Conservation (phyloP, 2,329 filamentous ascomycete genomes). For the Leptosphaerulina australis region DNA sequence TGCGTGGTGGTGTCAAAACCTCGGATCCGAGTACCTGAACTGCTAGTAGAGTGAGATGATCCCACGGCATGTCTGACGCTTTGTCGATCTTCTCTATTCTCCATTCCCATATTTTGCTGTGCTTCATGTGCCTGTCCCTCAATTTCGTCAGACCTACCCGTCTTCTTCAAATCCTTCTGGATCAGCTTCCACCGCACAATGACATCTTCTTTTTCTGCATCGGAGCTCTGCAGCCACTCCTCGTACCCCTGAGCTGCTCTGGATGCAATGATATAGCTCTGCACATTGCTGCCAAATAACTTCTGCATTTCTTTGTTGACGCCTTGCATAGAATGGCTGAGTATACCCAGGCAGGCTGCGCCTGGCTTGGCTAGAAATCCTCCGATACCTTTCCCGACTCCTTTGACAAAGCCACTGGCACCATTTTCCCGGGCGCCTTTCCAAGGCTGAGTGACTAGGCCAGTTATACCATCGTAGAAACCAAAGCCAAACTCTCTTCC, state of each 20-base stretch:
- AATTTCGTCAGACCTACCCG: constrained; percentile 20
- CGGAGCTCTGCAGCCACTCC: constrained; percentile 26
- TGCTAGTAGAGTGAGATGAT: constrained; percentile 3
- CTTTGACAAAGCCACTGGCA: constrained; percentile 30
- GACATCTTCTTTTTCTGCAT: constrained; percentile 23
- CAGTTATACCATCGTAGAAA: constrained; percentile 32
- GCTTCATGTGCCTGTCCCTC: constrained; percentile 38
- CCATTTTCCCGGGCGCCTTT: constrained; percentile 30
- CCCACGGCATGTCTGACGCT: constrained; percentile 37
- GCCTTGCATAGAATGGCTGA: constrained; percentile 25
- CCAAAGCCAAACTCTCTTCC: constrained; percentile 33
- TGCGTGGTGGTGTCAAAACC: constrained; percentile 40
- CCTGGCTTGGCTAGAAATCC: constrained; percentile 34
- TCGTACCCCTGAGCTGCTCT: constrained; percentile 28
- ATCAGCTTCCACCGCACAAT: constrained; percentile 23
- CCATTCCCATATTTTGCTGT: constrained; percentile 31
- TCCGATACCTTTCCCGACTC: constrained; percentile 33
- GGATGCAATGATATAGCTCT: constrained; percentile 23
- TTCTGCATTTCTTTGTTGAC: constrained; percentile 25
- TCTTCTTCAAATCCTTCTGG: constrained; percentile 20
- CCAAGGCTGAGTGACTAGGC: constrained; percentile 28
- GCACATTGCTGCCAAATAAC: not conserved
- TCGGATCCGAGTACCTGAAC: constrained; percentile 27
- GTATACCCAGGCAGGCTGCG: constrained; percentile 24
- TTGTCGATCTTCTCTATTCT: constrained; percentile 32